Base-by-base conservation (phyloP, 176 grass and related monocot species). In the Raddia guianensis region DNA sequence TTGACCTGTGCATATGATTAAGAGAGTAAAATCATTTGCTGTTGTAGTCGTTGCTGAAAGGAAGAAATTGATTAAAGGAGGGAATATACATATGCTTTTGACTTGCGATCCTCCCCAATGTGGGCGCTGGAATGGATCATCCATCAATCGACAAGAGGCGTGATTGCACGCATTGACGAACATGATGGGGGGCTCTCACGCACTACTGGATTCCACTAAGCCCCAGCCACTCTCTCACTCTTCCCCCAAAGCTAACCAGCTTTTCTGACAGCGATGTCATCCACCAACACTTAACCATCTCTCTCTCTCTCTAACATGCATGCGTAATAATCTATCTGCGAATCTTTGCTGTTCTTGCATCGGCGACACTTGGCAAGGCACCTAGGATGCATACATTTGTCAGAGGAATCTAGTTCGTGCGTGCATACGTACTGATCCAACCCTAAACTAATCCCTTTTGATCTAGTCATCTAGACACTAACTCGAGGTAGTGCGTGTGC, bases 171-270 rank as follows among this genome's bases (percentile, higher is more conserved):
- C 27, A 59, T 71, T 48, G 53, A 61, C 40, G 18, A 34, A 8
- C 6, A 20, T 12, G 20, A 12, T 50, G 10, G 59, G 59, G 21
- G 59, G 59, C 21, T 62, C 59, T 63, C 11, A 8, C 27, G 72
- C 72, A 87, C 80, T 11, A 77, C 80, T 67, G 66, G 68, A 66
- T 62, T 68, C 37, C 56, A 85, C 14, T 12, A 5, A 50, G 21
- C 6, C 19, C 7, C 13, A 47, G 44, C 45, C 60, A 40, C 12
- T 37, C 37, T 40, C 37, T 40, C 37, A 3, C 37, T 40, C 37
- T 78, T 59, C 8, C 34, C 61, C 49, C 20, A 68, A 79, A 79
- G 77, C 50, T 27, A 56, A 52, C 63, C 3, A 4, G 50, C 50
- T 80, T 80, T 69, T 69, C 40, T 47, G 69, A 80, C 69, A 48